Base-by-base conservation (phyloP, 2,329 filamentous ascomycete genomes). In the Fusarium sterilihyphosum region DNA sequence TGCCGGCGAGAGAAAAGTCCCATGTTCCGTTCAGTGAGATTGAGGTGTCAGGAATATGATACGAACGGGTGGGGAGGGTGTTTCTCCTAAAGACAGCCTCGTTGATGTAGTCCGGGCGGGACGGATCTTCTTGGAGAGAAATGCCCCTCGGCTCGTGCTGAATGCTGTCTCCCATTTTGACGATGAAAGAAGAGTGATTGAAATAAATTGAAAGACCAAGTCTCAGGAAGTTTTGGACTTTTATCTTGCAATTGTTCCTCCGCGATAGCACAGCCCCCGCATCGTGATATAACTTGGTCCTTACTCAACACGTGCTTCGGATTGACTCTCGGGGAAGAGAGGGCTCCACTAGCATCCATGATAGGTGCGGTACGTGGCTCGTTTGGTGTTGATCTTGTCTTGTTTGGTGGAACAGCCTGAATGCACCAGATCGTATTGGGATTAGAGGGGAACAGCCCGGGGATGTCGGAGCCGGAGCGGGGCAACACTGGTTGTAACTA, bases 21-120 rank as follows among this genome's bases (percentile, higher is more conserved):
- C 89, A 91, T 33, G 79, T 80, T 43, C 89, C 89, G 74, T 90
- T 91, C 60, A 91, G 84, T 5, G 84, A 81, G 22, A 88, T 66
- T 8, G 85, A 82, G 2, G 85, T 85, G 37, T 87, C 81, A 4
- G 88, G 88, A 57, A 90, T 85, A 77, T 85, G 82, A 77, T 90
- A 89, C 31, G 87, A 83, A 40, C 88, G 84, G 4, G 88, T 80
- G 17, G 87, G 86, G 1, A 90, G 84, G 26, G 86, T 84, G 77
- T 89, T 89, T 67, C 88, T 83, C 58, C 88, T 82, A 67, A 90
- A 86, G 65, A 90, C 83, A 26, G 84, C 81, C 73, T 87, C 84
- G 75, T 88, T 88, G 71, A 79, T 80, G 60, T 86, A 89, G 75
- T 89, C 88, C 43, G 85, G 83, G 52, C 77, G 82, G 58, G 79